Evolutionary conservation across 164 flowering plant species (phyloP).

Genomic region (Protea cynaroides): DNA sequence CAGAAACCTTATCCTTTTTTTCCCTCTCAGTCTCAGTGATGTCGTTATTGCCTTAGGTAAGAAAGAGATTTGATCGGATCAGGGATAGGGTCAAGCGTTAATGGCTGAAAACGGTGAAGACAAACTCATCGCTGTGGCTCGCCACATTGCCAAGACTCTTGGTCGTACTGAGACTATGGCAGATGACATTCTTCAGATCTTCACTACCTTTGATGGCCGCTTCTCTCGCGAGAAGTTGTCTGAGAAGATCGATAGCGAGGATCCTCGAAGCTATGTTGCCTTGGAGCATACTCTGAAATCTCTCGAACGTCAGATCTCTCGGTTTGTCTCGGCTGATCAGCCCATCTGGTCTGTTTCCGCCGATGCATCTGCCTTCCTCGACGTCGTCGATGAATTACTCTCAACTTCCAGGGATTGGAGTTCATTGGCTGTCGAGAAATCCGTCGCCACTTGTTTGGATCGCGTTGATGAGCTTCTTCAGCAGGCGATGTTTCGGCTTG

Average conservation of each 20-base stretch:
- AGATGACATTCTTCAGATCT: slow-evolving; percentile 82
- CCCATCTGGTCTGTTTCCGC: slow-evolving; percentile 59
- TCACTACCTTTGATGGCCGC: slow-evolving; percentile 81
- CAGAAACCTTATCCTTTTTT: too few relatives aligned
- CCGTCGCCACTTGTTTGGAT: slow-evolving; percentile 29
- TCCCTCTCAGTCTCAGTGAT: neutral
- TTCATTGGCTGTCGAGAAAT: slow-evolving; percentile 13
- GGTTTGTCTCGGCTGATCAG: slow-evolving; percentile 32
- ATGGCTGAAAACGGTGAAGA: slow-evolving; percentile 69
- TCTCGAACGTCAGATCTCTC: slow-evolving; percentile 52
- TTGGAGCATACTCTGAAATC: slow-evolving; percentile 35
- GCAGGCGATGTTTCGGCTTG: slow-evolving; percentile 53
- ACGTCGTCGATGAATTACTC: slow-evolving; percentile 44
- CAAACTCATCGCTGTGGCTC: slow-evolving; percentile 76
- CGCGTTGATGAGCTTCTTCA: slow-evolving; percentile 62
- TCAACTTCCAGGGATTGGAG: slow-evolving; percentile 35
- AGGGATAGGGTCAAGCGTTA: neutral
- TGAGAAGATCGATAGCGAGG: slow-evolving; percentile 19
- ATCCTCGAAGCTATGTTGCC: slow-evolving; percentile 15
- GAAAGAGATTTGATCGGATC: neutral
- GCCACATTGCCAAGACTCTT: slow-evolving; percentile 88
- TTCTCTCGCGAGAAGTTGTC: slow-evolving; percentile 61
- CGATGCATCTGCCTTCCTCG: slow-evolving; percentile 49
- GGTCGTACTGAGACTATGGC: slow-evolving; percentile 76
- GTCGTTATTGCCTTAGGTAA: neutral